phyloP scores from a whole-genome alignment of 306 rosid species.

The Comarum palustre region DNA sequence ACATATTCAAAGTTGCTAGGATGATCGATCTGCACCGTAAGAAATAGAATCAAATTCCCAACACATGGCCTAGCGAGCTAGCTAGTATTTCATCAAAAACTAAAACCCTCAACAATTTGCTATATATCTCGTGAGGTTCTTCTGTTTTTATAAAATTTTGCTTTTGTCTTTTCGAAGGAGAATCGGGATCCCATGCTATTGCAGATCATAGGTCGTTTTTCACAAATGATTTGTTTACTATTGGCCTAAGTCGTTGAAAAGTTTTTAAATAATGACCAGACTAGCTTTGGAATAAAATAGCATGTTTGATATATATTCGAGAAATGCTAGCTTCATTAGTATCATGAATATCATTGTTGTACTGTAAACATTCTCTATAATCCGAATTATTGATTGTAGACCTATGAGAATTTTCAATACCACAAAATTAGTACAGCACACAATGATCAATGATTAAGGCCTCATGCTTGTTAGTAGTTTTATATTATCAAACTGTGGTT shows the following conservation, averaged over 20 bases:
- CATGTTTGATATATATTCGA: not conserved
- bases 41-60: conserved; percentile 34
- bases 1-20: conserved; percentile 6
- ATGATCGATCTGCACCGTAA: not conserved
- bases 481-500: not conserved
- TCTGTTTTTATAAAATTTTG: not conserved
- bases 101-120: not conserved
- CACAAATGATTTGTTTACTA: not conserved
- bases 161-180: conserved; percentile 12
- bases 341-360: not conserved
- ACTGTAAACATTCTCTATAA: not conserved
- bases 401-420: not conserved
- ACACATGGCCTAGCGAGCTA: not conserved
- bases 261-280: not conserved
- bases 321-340: not conserved
- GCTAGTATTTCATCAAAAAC: not conserved
- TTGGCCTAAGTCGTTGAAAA: not conserved
- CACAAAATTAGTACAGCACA: not conserved
- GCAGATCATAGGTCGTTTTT: not conserved
- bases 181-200: conserved; percentile 28
- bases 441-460: not conserved
- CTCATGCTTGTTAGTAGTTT: not conserved
- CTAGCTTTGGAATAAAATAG: not conserved
- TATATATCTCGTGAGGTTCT: conserved; percentile 10
- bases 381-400: not conserved